phyloP scores from a whole-genome alignment of 225 moss, liverwort and hornwort species.

The Ulota crispa region DNA sequence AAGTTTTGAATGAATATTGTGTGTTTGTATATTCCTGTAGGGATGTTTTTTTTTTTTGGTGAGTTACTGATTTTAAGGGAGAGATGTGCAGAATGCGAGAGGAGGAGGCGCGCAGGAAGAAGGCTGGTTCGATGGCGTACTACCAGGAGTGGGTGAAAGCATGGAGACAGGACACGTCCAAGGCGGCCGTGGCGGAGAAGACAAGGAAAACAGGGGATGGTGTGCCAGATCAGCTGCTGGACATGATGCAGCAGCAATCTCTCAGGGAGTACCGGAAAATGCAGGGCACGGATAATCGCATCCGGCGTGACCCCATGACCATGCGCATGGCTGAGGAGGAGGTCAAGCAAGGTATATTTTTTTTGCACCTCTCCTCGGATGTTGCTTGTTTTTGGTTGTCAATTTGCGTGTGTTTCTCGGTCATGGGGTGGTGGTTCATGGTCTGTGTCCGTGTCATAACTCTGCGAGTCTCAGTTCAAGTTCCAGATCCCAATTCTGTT shows the following conservation, averaged over 20 bases:
- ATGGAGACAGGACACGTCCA: constrained; percentile 66
- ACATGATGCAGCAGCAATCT: constrained; percentile 83
- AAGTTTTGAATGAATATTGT: background rate
- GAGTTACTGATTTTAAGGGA: background rate
- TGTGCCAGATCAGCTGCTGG: constrained; percentile 74
- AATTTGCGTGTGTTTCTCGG: too few species aligned
- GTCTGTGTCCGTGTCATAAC: too few species aligned
- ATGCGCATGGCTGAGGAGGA: constrained; percentile 94
- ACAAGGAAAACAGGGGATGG: constrained; percentile 65
- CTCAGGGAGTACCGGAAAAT: constrained; percentile 68
- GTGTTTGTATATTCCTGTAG: background rate
- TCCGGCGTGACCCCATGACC: constrained; percentile 77
- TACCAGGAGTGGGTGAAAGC: constrained; percentile 91
- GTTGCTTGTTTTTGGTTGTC: too few species aligned
- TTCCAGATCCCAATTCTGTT: too few species aligned
- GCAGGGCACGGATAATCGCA: constrained; percentile 90
- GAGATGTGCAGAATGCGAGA: constrained; percentile 60
- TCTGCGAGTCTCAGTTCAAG: too few species aligned
- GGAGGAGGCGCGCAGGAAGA: constrained; percentile 69
- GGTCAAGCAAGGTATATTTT: constrained; percentile 71
- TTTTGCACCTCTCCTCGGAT: too few species aligned
- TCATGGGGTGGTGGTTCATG: too few species aligned
- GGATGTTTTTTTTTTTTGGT: background rate
- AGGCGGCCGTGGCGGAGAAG: constrained; percentile 58
- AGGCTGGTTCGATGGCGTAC: constrained; percentile 75